Percentiles rank a stretch among this genome's conserved stretches.
phyloP scores from a whole-genome alignment of 805 yeast genomes.

The Ogataea siamensis region DNA sequence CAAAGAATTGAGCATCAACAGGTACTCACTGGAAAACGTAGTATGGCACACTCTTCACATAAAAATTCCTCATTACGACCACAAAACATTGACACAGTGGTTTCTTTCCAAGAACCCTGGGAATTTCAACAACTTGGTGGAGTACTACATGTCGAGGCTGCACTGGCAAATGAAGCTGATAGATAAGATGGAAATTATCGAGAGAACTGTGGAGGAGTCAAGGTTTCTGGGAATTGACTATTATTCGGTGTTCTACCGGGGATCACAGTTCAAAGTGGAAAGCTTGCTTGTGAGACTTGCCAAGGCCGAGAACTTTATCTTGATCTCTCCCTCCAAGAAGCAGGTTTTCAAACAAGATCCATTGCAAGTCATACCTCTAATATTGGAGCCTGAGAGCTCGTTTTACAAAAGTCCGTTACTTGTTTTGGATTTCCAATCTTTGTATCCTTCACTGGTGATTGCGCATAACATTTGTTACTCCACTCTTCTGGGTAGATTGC shows the following conservation, averaged over 20 bases:
- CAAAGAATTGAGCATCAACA: conserved; percentile 57
- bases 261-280: conserved; percentile 93
- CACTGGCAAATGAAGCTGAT: conserved; percentile 47
- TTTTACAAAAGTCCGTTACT: conserved; percentile 86
- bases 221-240: conserved; percentile 87
- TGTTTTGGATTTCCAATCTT: conserved; percentile 89
- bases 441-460: conserved; percentile 89
- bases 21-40: conserved; percentile 76
- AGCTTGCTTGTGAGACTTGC: conserved; percentile 74
- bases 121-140: conserved; percentile 37
- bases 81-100: conserved; percentile 47
- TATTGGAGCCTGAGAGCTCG: conserved; percentile 87
- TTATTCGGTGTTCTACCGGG: conserved; percentile 80
- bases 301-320: conserved; percentile 68
- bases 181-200: conserved; percentile 61
- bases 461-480: conserved; percentile 89
- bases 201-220: conserved; percentile 77
- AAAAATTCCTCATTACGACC: conserved; percentile 62
- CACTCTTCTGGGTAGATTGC: conserved; percentile 62
- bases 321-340: conserved; percentile 74
- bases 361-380: conserved; percentile 81
- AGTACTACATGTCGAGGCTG: conserved; percentile 46
- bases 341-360: conserved; percentile 85
- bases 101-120: conserved; percentile 30
- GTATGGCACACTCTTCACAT: conserved; percentile 64